Evolutionary conservation across 495 filamentous ascomycete species (phyloP), one percentile per base, ranked within the genome.

Genomic region (Beverwykella pulmonaria): DNA sequence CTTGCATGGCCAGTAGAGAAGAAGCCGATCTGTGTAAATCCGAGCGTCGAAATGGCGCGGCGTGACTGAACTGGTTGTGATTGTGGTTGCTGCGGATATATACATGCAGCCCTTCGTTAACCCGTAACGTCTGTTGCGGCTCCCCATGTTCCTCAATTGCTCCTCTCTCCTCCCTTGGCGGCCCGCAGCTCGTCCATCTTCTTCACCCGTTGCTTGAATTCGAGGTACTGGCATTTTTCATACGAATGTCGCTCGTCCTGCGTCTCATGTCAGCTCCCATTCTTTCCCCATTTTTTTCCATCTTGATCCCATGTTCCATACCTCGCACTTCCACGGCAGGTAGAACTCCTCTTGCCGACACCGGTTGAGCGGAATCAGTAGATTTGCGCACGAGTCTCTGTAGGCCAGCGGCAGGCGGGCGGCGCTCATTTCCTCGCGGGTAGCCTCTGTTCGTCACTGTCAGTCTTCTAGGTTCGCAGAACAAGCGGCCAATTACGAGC

Each of bases 181-280:
- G 84, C 92, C 71, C 92, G 84, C 62, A 98, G 80, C 82, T 98
- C 94, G 72, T 97, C 87, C 95, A 98, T 98, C 87, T 95, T 97
- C 62, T 90, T 90, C 61, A 98, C 94, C 32, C 94, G 89, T 84
- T 92, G 92, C 87, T 96, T 96, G 84, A 98, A 98, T 75, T 97
- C 94, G 44, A 88, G 89, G 81, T 98, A 98, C 73, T 98, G 94
- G 87, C 94, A 98, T 77, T 97, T 98, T 75, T 98, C 94, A 81
- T 98, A 98, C 73, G 84, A 87, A 79, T 98, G 94, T 82, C 94
- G 83, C 83, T 98, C 94, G 75, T 90, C 84, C 94, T 97, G 71
- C 57, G n/a, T 14, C 23, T 8, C 48, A 49, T 20, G 25, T 64
- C 44, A 59, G 60, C 46, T 32, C 50, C 22, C 32, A 44, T 19